Evolutionary conservation across 108 stramenopile genomes (phyloP).

Genomic region (Asterionellopsis glacialis): DNA sequence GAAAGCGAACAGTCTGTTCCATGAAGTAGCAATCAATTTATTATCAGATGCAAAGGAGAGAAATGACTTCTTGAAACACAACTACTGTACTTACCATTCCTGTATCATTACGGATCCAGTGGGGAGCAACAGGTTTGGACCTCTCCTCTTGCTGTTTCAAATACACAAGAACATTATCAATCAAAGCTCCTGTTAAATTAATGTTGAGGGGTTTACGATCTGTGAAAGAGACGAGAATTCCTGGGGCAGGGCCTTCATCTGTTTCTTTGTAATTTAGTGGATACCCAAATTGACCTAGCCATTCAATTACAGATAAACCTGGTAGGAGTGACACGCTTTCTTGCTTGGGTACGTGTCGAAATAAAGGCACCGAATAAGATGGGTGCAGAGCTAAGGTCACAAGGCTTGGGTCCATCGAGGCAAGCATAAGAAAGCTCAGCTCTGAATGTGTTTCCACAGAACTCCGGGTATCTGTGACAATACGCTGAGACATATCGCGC

Average conservation of each 20-base stretch:
- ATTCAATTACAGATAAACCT: conserved; percentile 14
- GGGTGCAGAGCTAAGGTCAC: conserved; percentile 20
- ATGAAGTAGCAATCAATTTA: background rate
- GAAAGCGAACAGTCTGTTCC: conserved; percentile 39
- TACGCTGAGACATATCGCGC: conserved; percentile 11
- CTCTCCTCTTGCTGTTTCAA: conserved; percentile 11
- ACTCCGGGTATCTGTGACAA: conserved; percentile 3
- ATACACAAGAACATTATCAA: conserved; percentile 46
- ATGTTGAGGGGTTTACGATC: conserved; percentile 55
- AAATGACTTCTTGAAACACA: background rate
- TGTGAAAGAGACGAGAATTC: conserved; percentile 16
- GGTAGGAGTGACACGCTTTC: conserved; percentile 1
- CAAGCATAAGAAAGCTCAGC: conserved; percentile 37
- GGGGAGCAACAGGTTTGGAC: conserved; percentile 34
- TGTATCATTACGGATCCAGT: conserved; percentile 63
- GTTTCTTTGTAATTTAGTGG: conserved; percentile 10
- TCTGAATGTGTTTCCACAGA: conserved; percentile 20
- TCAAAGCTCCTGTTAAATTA: conserved; percentile 73
- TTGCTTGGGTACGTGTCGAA: background rate
- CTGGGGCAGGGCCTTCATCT: background rate
- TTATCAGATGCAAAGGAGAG: background rate
- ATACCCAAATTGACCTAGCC: conserved; percentile 35
- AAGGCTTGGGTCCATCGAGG: conserved; percentile 11
- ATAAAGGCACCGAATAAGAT: background rate
- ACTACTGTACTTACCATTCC: conserved; percentile 34